A percentile compares a stretch with the other conserved stretches of the same genome.
These are phyloP conservation scores for Aspergillus quadrilineatus DNA, from an alignment of 2,329 filamentous ascomycete genomes.

Conservation along the genomic window DNA sequence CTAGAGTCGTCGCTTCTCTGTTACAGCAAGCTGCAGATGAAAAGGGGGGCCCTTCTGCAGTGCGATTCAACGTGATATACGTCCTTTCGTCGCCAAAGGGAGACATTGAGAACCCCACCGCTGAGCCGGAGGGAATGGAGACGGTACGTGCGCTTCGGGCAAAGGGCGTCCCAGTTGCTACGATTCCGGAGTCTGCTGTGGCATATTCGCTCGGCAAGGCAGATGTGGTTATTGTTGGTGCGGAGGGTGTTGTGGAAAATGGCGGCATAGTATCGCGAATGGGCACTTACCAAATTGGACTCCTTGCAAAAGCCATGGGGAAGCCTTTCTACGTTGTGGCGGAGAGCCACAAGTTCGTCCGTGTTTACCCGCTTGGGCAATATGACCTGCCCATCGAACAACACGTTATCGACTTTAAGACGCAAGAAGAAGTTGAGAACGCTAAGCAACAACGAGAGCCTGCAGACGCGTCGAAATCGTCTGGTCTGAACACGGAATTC, in stretches of 20 bases:
- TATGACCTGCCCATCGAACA: constrained; percentile 79
- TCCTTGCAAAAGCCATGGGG: constrained; percentile 70
- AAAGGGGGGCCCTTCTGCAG: constrained; percentile 53
- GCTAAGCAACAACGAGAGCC: constrained; percentile 43
- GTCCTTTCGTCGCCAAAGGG: constrained; percentile 50
- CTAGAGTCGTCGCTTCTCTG: constrained; percentile 76
- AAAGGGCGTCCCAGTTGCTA: constrained; percentile 78
- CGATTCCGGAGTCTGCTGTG: constrained; percentile 71
- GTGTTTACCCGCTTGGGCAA: constrained; percentile 79
- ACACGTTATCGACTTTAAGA: constrained; percentile 70
- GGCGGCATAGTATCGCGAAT: constrained; percentile 88
- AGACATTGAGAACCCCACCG: constrained; percentile 27
- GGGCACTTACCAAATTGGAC: constrained; percentile 81
- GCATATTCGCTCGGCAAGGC: constrained; percentile 77
- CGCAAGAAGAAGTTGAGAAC: constrained; percentile 51
- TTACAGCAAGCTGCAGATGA: constrained; percentile 71
- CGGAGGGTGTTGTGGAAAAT: constrained; percentile 89
- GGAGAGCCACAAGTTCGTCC: constrained; percentile 95
- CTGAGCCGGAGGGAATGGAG: constrained; percentile 62
- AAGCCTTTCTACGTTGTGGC: constrained; percentile 87
- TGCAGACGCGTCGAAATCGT: constrained; percentile 18
- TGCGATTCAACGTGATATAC: constrained; percentile 82
- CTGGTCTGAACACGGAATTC: constrained; percentile 23
- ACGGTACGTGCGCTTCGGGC: constrained; percentile 70
- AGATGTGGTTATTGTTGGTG: constrained; percentile 64